phyloP scores from a whole-genome alignment of 116 monocot genomes.

The Papilionanthe hybrid region DNA sequence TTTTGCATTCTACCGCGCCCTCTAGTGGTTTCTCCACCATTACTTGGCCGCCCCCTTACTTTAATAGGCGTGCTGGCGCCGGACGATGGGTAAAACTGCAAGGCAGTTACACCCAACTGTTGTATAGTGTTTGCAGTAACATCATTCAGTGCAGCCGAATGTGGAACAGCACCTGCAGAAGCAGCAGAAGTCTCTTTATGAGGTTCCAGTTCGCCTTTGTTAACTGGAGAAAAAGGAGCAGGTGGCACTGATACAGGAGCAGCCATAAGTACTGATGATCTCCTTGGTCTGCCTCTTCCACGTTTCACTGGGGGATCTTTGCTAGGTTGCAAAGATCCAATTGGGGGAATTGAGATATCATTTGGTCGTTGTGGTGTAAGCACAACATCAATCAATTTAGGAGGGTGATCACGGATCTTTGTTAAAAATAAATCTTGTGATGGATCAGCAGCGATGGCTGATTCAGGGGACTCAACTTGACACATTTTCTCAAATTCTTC shows the following conservation, averaged over 20 bases:
- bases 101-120: slow-evolving; percentile 7
- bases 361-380: slow-evolving; percentile 1
- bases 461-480: slow-evolving; percentile 80
- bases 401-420: slow-evolving; percentile 22
- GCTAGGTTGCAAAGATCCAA: background rate
- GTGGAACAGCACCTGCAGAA: background rate
- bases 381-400: slow-evolving; percentile 24
- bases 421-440: slow-evolving; percentile 11
- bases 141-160: slow-evolving; percentile 3
- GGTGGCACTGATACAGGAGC: slow-evolving; percentile 11
- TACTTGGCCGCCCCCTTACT: slow-evolving; percentile 39
- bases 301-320: slow-evolving; percentile 48
- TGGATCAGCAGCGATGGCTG: slow-evolving; percentile 18
- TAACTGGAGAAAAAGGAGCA: slow-evolving; percentile 13
- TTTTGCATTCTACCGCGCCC: slow-evolving; percentile 49
- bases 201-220: slow-evolving; percentile 21
- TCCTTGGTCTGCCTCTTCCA: slow-evolving; percentile 88
- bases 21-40: slow-evolving; percentile 47
- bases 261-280: slow-evolving; percentile 23
- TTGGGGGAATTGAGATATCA: slow-evolving; percentile 5
- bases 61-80: slow-evolving; percentile 4
- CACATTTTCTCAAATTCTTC: slow-evolving; percentile 99
- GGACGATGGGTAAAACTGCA: slow-evolving; percentile 14
- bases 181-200: slow-evolving; percentile 16
- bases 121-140: background rate